Evolutionary conservation across 1,139 yeast genomes (phyloP).

Genomic region (Pichia inconspicua): DNA sequence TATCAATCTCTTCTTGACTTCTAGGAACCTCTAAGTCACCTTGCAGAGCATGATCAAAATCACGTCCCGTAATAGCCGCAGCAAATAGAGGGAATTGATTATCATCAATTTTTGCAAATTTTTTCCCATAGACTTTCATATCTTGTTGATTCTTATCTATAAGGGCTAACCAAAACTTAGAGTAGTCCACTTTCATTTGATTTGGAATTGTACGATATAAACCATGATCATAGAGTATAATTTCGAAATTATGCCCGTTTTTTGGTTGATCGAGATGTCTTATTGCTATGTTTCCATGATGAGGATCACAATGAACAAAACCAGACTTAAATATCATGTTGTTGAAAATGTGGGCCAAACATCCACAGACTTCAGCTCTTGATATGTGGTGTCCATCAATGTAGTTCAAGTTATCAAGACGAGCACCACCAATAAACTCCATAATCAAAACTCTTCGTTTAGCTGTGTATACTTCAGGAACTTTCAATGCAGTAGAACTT

Average conservation of each 20-base stretch:
- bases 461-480: constrained; percentile 68
- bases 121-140: constrained; percentile 68
- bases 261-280: constrained; percentile 33
- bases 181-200: constrained; percentile 70
- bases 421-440: constrained; percentile 80
- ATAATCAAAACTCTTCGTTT: constrained; percentile 67
- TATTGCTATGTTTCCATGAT: constrained; percentile 92
- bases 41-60: constrained; percentile 63
- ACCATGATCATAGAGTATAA: constrained; percentile 90
- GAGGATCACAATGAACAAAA: constrained; percentile 96
- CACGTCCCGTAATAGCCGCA: constrained; percentile 92
- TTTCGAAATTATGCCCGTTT: constrained; percentile 74
- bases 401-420: constrained; percentile 70
- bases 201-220: constrained; percentile 79
- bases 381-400: constrained; percentile 57
- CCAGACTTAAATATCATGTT: constrained; percentile 92
- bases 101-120: constrained; percentile 75
- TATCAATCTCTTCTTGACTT: constrained; percentile 46
- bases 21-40: constrained; percentile 55
- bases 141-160: constrained; percentile 57
- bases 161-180: constrained; percentile 88
- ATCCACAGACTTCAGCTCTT: constrained; percentile 70
- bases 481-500: constrained; percentile 61
- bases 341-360: constrained; percentile 85
- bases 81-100: constrained; percentile 77